Evolutionary conservation across 1,284 basidiomycete genomes (phyloP), one percentile per base, ranked within the genome.

Genomic region (Coniophora puteana): DNA sequence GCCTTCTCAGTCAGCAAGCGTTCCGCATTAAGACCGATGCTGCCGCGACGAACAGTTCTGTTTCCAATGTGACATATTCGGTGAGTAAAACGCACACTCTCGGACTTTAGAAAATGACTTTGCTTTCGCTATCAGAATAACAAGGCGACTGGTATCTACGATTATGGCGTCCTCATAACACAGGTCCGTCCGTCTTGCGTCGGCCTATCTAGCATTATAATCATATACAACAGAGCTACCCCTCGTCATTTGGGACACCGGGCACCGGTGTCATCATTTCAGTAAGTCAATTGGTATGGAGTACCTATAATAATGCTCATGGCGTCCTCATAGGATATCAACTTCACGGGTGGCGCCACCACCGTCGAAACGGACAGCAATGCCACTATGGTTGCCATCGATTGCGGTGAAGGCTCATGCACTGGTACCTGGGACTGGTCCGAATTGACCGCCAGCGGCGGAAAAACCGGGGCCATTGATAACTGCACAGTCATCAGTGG

Each of bases 341-440:
- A 54, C 40, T 77, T 75, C 49, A 46, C 46, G 22, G 45, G 58
- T 3, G 58, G 59, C 1, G 51, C 50, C 16, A 72, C 62, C 10
- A 58, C 51, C 2, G 51, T 78, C n/a, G 48, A 52, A 0, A 68
- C 76, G 10, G 41, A 18, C 18, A 60, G 51, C 39, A 44, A 46
- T 10, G 74, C 69, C 4, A 43, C 66, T 30, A 61, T 48, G 20
- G 57, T 70, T 23, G 67, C 63, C 5, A 57, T 74, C 4, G 67
- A 75, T 51, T 77, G 76, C 43, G 75, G 73, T 11, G 22, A 27
- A 1, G 65, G 61, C 20, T 57, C 70, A 14, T 76, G 74, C 52
- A 63, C 54, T 47, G 68, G 65, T 65, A 61, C 57, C 1, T 80
- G 78, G 77, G 56, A 77, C 50, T 81, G 76, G 72, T 57, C 66